Percentiles rank a stretch among this genome's conserved stretches.
Evolutionary conservation across 176 grass and related monocot genomes (phyloP).

Genomic region (Lolium rigidum): DNA sequence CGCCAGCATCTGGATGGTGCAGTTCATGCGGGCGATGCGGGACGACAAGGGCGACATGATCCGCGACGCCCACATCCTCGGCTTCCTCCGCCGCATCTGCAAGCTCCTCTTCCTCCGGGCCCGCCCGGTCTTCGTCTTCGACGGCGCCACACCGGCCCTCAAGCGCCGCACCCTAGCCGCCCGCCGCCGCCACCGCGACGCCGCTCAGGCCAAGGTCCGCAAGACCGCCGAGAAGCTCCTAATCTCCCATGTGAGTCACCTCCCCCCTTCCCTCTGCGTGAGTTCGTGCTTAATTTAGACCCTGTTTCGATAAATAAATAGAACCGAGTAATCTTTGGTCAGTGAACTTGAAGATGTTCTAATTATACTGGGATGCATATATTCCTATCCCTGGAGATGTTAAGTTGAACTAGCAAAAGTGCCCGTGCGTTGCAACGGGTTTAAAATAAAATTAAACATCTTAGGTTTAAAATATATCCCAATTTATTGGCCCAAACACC

Average conservation of each 20-base stretch:
- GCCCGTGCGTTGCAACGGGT: too few species aligned
- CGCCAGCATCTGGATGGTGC: conserved; percentile 99
- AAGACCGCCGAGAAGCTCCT: conserved; percentile 97
- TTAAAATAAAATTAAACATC: too few species aligned
- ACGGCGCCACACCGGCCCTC: conserved; percentile 80
- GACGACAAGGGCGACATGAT: conserved; percentile 97
- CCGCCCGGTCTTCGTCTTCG: conserved; percentile 91
- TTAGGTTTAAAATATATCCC: too few species aligned
- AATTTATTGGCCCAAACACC: too few species aligned
- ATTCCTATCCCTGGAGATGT: not conserved
- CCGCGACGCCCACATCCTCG: conserved; percentile 80
- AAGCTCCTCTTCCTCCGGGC: conserved; percentile 90
- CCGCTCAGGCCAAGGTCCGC: conserved; percentile 85
- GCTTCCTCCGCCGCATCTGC: conserved; percentile 95
- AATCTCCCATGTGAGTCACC: conserved; percentile 67
- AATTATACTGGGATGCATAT: not conserved
- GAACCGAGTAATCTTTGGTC: not conserved
- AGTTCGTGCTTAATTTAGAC: not conserved
- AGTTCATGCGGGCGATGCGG: conserved; percentile 97
- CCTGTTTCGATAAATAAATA: not conserved
- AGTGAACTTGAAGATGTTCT: conserved; percentile 31
- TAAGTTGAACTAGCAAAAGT: too few species aligned
- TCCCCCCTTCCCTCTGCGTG: not conserved
- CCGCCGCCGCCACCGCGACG: conserved; percentile 79
- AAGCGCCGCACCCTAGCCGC: conserved; percentile 83